Evolutionary conservation across 2,329 filamentous ascomycete genomes (phyloP), one percentile per base, ranked within the genome.

Genomic region (Thielaviopsis ethacetica): DNA sequence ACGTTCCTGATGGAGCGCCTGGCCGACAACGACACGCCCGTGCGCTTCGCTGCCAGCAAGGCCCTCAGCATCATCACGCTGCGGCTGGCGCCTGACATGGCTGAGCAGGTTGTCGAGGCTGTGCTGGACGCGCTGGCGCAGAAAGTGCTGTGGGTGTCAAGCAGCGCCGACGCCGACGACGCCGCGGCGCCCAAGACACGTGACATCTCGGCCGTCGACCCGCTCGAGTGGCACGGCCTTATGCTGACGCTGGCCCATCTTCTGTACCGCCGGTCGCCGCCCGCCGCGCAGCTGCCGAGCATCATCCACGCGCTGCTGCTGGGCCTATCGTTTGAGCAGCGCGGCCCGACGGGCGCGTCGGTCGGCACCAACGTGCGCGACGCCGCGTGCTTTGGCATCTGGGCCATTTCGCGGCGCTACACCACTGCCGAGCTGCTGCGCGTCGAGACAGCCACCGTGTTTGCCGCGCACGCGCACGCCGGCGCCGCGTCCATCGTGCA

Each of bases 331-430:
- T 98, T 97, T 67, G 91, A 98, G 69, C 89, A 95, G 66, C 80
- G 91, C 61, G 87, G 85, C 53, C 81, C 88, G 0, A 89, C 88
- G 2, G 91, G 93, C n/a, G 83, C 80, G 13, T 91, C 88, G 2
- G 76, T 91, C 12, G 93, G 93, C 1, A 85, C 88, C 1, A 95
- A 94, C 65, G 91, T 98, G 17, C 82, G 93, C 53, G 93, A 98
- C 72, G 91, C 93, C 13, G 89, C 93, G 2, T 96, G 91, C 68
- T 98, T 97, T 68, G 93, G 93, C 6, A 85, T 97, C 24, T 98
- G 93, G 93, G 86, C 91, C 1, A 70, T 97, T 7, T 88, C 91
- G 22, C 80, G 93, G 59, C 84, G 91, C 58, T 98, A 97, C 66
- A 83, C 81, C 1, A 95, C 90, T 0, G 67, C 74, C 0, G 91